Evolutionary conservation across 495 filamentous ascomycete species (phyloP).

Genomic region (Sporormia fimetaria): DNA sequence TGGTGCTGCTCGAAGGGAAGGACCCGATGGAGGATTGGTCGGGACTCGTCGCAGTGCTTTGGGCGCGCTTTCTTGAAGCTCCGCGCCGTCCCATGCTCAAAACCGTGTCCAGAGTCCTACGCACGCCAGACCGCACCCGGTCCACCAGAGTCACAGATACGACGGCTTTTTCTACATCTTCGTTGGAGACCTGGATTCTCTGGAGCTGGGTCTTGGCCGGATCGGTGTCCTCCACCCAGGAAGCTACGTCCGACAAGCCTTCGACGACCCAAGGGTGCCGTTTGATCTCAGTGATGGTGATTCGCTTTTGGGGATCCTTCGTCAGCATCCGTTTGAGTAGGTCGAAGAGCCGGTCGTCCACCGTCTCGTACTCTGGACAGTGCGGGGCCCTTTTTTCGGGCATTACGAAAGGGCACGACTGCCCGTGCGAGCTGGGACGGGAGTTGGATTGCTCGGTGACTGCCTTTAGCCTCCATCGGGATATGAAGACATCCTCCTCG

Average conservation of each 20-base stretch:
- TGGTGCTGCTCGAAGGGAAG: conserved; percentile 43
- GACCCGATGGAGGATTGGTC: conserved; percentile 20
- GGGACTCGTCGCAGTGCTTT: conserved; percentile 27
- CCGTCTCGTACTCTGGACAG: conserved; percentile 70
- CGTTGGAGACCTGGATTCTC: conserved; percentile 83
- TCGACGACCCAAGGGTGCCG: conserved; percentile 90
- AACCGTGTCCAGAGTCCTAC: conserved; percentile 36
- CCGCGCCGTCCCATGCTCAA: conserved; percentile 22
- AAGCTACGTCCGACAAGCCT: conserved; percentile 58
- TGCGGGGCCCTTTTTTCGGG: conserved; percentile 50
- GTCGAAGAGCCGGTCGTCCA: conserved; percentile 72
- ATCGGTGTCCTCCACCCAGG: conserved; percentile 91
- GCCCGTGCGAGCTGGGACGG: conserved; percentile 29
- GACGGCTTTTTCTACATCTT: conserved; percentile 82
- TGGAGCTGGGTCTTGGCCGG: conserved; percentile 69
- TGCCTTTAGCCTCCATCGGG: conserved; percentile 63
- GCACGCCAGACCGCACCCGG: conserved; percentile 53
- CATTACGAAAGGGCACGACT: conserved; percentile 25
- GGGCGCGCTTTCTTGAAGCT: conserved; percentile 24
- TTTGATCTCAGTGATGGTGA: conserved; percentile 85
- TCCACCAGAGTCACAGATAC: conserved; percentile 79
- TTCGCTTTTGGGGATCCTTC: conserved; percentile 80
- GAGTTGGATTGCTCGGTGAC: conserved; percentile 48
- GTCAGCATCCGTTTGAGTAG: conserved; percentile 69
- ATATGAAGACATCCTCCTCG: conserved; percentile 81